Evolutionary conservation across 495 filamentous ascomycete species (phyloP).

Genomic region (Emericellopsis terricola): DNA sequence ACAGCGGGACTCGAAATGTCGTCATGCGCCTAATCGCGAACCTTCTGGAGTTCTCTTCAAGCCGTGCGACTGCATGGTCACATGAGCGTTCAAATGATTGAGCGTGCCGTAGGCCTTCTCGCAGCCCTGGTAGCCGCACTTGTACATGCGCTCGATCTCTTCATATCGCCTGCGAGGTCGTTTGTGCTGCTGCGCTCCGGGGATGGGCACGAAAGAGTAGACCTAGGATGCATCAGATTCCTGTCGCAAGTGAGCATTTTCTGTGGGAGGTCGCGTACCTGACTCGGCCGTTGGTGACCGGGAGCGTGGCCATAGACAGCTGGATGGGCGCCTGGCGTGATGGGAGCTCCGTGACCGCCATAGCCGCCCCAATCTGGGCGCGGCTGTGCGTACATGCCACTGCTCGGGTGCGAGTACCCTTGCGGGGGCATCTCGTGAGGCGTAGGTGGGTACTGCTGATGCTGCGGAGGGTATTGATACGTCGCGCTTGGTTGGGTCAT

Average conservation of each 20-base stretch:
- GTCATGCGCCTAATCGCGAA: slow-evolving; percentile 23
- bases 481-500: slow-evolving; percentile 85
- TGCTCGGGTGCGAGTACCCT: slow-evolving; percentile 36
- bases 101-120: slow-evolving; percentile 96
- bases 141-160: slow-evolving; percentile 99
- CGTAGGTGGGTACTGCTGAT: slow-evolving; percentile 68
- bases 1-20: slow-evolving; percentile 1
- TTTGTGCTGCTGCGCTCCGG: slow-evolving; percentile 94
- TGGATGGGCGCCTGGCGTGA: slow-evolving; percentile 27
- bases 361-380: slow-evolving; percentile 75
- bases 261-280: too few species aligned
- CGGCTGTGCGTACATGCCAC: slow-evolving; percentile 44
- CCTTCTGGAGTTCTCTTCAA: slow-evolving; percentile 90
- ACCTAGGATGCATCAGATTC: slow-evolving; percentile 38
- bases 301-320: slow-evolving; percentile 36
- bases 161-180: slow-evolving; percentile 86
- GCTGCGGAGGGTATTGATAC: slow-evolving; percentile 49
- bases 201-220: slow-evolving; percentile 96
- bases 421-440: slow-evolving; percentile 71
- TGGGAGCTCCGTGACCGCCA: slow-evolving; percentile 39
- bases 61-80: slow-evolving; percentile 95
- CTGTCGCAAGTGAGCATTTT: background rate
- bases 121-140: slow-evolving; percentile 95
- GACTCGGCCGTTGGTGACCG: slow-evolving; percentile 44
- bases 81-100: slow-evolving; percentile 92